These are phyloP conservation scores for Apocynum venetum DNA, from an alignment of 257 asterid species.

Conservation along the genomic window DNA sequence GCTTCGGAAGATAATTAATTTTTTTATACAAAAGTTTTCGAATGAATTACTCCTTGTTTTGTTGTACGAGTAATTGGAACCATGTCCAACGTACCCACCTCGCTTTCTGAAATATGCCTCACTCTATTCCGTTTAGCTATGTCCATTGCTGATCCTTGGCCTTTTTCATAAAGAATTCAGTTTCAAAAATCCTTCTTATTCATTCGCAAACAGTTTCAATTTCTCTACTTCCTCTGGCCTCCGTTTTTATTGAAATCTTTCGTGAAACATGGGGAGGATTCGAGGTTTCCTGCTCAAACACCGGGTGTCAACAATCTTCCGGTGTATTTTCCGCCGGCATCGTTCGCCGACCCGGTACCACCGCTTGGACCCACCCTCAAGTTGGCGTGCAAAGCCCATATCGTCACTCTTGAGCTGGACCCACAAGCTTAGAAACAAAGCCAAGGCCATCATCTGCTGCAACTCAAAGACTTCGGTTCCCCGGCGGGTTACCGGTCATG, in stretches of 20 bases:
- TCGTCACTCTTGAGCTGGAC: slow-evolving; percentile 49
- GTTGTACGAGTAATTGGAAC: not conserved
- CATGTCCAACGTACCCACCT: slow-evolving; percentile 53
- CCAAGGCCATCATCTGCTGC: slow-evolving; percentile 44
- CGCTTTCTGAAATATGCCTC: slow-evolving; percentile 52
- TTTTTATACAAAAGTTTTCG: not conserved
- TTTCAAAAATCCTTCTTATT: not conserved
- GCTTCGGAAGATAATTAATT: not conserved
- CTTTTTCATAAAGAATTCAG: slow-evolving; percentile 38
- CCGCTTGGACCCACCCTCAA: not conserved
- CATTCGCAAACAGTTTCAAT: too few relatives aligned
- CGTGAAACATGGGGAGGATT: slow-evolving; percentile 34
- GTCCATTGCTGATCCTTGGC: slow-evolving; percentile 81
- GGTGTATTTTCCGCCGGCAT: slow-evolving; percentile 38
- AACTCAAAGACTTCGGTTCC: slow-evolving; percentile 10
- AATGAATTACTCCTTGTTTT: slow-evolving; percentile 22
- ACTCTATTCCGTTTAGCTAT: slow-evolving; percentile 60
- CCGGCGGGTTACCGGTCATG: slow-evolving; percentile 16
- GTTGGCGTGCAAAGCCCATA: slow-evolving; percentile 25
- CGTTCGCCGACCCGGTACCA: slow-evolving; percentile 14
- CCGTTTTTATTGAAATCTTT: not conserved
- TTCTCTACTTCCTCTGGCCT: not conserved
- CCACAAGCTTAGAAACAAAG: slow-evolving; percentile 39
- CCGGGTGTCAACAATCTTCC: slow-evolving; percentile 49
- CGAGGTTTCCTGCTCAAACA: slow-evolving; percentile 68